Evolutionary conservation across 352 stramenopile genomes (phyloP).

Genomic region (Pythium periplocum): DNA sequence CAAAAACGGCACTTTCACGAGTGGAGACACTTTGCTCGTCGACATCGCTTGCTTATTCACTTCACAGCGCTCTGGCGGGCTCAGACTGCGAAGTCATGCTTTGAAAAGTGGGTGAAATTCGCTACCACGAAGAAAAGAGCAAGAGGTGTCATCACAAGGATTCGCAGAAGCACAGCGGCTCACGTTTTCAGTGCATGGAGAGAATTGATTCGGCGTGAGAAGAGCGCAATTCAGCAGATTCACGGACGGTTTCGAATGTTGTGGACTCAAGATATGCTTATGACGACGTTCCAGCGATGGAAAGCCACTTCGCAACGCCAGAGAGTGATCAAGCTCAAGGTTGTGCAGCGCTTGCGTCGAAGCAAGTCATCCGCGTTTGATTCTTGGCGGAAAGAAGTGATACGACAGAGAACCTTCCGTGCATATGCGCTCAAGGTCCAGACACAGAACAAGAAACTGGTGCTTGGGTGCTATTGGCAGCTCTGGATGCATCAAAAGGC

Average conservation of each 20-base stretch:
- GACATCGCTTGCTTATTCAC: slow-evolving; percentile 4
- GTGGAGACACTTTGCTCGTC: slow-evolving; percentile 7
- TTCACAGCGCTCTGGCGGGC: slow-evolving; percentile 10
- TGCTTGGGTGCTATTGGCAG: no score
- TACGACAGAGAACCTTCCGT: no score
- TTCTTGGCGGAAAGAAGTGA: background rate
- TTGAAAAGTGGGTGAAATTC: slow-evolving; percentile 6
- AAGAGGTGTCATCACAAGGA: background rate
- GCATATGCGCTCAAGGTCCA: no score
- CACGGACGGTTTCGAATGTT: slow-evolving; percentile 25
- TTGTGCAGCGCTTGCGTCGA: background rate
- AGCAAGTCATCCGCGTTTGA: slow-evolving; percentile 1
- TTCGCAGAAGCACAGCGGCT: slow-evolving; percentile 13
- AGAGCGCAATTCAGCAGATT: slow-evolving; percentile 14
- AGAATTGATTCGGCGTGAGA: slow-evolving; percentile 11
- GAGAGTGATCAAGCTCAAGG: slow-evolving; percentile 2
- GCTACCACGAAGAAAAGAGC: slow-evolving; percentile 1
- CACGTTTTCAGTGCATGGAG: slow-evolving; percentile 42
- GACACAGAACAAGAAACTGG: no score
- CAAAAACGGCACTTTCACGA: background rate
- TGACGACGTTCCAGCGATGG: slow-evolving; percentile 18
- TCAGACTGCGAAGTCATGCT: slow-evolving; percentile 8
- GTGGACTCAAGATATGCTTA: slow-evolving; percentile 17
- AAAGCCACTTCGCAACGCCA: slow-evolving; percentile 4
- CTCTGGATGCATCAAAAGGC: no score